Base-by-base conservation (phyloP, 495 filamentous ascomycete genomes). In the Xylaria intraflava region DNA sequence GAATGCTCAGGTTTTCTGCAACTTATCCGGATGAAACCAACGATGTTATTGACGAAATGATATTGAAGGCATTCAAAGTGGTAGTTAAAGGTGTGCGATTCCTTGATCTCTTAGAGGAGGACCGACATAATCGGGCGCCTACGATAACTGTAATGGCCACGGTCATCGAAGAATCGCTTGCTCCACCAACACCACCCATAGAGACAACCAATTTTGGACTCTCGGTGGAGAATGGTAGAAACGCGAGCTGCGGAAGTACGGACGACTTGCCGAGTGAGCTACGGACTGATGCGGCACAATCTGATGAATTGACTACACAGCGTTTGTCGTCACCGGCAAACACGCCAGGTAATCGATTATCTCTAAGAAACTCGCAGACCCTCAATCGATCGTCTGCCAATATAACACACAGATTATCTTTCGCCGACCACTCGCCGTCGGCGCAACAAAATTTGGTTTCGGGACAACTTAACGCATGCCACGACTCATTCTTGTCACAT, bases 71-170 rank as follows among this genome's bases (percentile, higher is more conserved):
- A 0, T 97, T 94, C 73, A 92, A 88, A 61, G 89, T 96, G 52
- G 87, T 94, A n/a, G 90, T 83, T 50, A 86, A 90, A 52, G 89
- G 87, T 31, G 90, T 96, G 46, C 79, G 83, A 54, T 96, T 99
- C 65, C 75, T 96, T n/a, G 94, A 99, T 62, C 77, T 90, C 4
- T 86, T 90, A 77, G 83, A 89, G 22, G 83, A 92, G 51, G 86
- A 89, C 57, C 70, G 72, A 29, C 66, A 68, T 33, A 55, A 67
- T 12, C 70, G 73, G 24, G 59, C 66, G 50, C 80, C 84, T 27
- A 75, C 80, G 40, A 70, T 77, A 38, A 72, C 66, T 23, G 66
- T 85, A 38, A 81, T 81, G 69, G 74, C 78, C 52, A 83, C 83
- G 23, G 78, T 85, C 41, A 75, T 78, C 19, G 82, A 85, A 59